These are phyloP conservation scores for Candida easanensis DNA, from an alignment of 805 yeast genomes.

Conservation along the genomic window DNA sequence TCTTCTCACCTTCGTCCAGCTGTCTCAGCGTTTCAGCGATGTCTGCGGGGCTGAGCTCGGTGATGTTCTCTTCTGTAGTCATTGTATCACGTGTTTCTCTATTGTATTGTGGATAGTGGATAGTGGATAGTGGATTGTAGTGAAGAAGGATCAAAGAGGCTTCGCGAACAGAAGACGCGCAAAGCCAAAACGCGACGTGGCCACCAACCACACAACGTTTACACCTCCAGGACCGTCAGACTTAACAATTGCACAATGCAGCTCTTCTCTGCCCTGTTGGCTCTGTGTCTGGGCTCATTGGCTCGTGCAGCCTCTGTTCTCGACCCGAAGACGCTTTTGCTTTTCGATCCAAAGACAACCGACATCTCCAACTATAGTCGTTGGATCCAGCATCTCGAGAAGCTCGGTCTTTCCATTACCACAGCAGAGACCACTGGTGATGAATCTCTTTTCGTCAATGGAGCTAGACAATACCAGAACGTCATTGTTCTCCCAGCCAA, in stretches of 20 bases:
- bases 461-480: conserved; percentile 49
- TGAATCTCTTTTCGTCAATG: conserved; percentile 37
- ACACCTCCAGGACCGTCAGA: neutral
- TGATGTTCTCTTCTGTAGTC: conserved; percentile 16
- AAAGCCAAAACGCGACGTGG: conserved; percentile 1
- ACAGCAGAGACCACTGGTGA: conserved; percentile 24
- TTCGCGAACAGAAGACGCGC: neutral
- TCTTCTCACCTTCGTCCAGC: conserved; percentile 64
- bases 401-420: conserved; percentile 34
- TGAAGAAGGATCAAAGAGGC: neutral
- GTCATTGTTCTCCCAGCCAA: conserved; percentile 59
- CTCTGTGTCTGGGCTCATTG: conserved; percentile 6
- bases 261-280: neutral
- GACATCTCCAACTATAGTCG: conserved; percentile 7
- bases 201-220: neutral
- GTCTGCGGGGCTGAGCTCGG: conserved; percentile 36
- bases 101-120: too few relatives aligned
- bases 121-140: too few relatives aligned
- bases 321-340: conserved; percentile 17
- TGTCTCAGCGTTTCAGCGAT: conserved; percentile 50
- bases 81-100: neutral
- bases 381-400: conserved; percentile 10
- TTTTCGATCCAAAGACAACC: conserved; percentile 27
- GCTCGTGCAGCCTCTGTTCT: conserved; percentile 14
- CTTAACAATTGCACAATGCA: neutral